Conservation (phyloP, 768 basidiomycete species). For the Suillus sp. region DNA sequence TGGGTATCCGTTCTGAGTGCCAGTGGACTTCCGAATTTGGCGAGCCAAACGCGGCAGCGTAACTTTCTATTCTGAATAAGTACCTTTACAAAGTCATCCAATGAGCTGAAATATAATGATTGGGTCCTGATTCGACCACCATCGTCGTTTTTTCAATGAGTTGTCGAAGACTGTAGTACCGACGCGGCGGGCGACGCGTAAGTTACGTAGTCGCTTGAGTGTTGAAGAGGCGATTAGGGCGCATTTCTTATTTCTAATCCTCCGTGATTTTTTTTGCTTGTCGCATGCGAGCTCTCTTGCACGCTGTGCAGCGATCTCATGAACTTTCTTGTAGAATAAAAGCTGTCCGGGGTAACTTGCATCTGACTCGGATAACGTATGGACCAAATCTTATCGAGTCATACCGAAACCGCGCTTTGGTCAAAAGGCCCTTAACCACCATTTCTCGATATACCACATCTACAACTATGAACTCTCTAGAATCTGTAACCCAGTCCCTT, state of each 20-base stretch:
- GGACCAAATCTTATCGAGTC: constrained; percentile 26
- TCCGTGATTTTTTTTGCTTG: constrained; percentile 11
- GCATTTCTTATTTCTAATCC: constrained; percentile 12
- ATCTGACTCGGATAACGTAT: constrained; percentile 25
- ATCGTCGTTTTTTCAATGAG: background rate
- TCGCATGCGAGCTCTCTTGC: constrained; percentile 31
- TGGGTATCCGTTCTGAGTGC: constrained; percentile 37
- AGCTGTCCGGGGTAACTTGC: constrained; percentile 11
- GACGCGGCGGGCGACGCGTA: background rate
- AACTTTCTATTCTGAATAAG: background rate
- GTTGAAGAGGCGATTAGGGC: constrained; percentile 19
- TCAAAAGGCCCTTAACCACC: constrained; percentile 19
- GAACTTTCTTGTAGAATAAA: constrained; percentile 21
- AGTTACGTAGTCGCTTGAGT: constrained; percentile 23
- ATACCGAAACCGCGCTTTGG: constrained; percentile 22
- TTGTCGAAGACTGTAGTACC: background rate
- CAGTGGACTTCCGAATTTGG: background rate
- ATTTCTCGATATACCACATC: constrained; percentile 17
- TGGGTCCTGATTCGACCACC: background rate
- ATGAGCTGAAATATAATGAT: background rate
- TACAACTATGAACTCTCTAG: constrained; percentile 38
- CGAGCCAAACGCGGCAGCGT: background rate
- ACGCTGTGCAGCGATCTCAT: constrained; percentile 30
- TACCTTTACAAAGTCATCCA: background rate
- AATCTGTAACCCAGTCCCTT: constrained; percentile 43